Percentiles rank a stretch among this genome's conserved stretches.
These are phyloP conservation scores for Mortierella sp. DNA, from an alignment of 371 early-diverging fungal genomes.

Conservation along the genomic window DNA sequence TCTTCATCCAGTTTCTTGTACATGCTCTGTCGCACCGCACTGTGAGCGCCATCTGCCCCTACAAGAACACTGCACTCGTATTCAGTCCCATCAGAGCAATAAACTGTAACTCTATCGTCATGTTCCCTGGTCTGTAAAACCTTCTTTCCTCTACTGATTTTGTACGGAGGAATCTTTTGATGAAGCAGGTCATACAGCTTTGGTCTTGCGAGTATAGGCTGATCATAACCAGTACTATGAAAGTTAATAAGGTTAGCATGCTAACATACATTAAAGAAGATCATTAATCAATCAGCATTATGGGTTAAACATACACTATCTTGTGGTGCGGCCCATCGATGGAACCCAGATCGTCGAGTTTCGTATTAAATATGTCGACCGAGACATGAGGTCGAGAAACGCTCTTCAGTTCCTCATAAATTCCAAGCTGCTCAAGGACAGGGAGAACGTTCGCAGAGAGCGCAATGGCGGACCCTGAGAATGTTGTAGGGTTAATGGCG, in stretches of 20 bases:
- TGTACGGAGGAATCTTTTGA: neutral
- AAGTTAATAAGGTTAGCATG: too few species aligned
- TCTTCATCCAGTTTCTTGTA: conserved; percentile 18
- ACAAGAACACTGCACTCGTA: conserved; percentile 23
- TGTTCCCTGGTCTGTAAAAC: conserved; percentile 3
- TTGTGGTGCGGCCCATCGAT: too few species aligned
- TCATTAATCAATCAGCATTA: too few species aligned
- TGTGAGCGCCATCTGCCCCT: conserved; percentile 21
- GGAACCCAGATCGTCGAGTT: neutral
- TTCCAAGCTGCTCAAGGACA: neutral
- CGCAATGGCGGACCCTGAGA: neutral
- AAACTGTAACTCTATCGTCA: conserved; percentile 3
- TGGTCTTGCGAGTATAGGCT: conserved; percentile 11
- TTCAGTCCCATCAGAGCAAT: conserved; percentile 11
- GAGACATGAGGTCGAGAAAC: neutral
- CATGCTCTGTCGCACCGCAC: conserved; percentile 15
- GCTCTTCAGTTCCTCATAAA: neutral
- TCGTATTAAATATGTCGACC: neutral
- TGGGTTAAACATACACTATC: too few species aligned
- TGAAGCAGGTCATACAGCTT: conserved; percentile 7
- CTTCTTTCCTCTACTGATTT: conserved; percentile 12
- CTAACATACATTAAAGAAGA: too few species aligned
- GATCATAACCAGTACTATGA: conserved; percentile 6
- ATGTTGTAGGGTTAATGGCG: neutral
- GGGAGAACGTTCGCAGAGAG: neutral